phyloP scores from a whole-genome alignment of 371 early-diverging fungal species.

The Mucor saturninus region DNA sequence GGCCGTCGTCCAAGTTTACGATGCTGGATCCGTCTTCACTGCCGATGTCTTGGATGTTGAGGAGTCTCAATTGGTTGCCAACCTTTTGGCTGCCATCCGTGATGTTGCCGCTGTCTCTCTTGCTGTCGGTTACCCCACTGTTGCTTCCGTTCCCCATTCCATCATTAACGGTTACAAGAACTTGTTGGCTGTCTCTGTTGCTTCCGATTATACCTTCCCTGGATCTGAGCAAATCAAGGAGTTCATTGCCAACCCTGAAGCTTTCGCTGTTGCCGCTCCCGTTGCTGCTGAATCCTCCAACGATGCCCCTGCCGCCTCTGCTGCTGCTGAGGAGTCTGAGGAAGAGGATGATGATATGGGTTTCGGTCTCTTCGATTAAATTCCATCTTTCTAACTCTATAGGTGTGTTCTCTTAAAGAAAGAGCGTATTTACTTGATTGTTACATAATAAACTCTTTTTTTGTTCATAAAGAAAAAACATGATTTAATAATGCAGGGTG shows the following conservation, averaged over 20 bases:
- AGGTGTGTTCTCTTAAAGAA: background rate
- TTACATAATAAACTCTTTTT: background rate
- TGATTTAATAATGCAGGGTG: no score
- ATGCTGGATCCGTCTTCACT: slow-evolving; percentile 92
- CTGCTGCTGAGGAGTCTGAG: slow-evolving; percentile 74
- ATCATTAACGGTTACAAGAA: slow-evolving; percentile 97
- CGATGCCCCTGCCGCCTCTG: slow-evolving; percentile 62
- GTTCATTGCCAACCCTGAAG: slow-evolving; percentile 86
- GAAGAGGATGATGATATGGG: slow-evolving; percentile 75
- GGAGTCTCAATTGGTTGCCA: slow-evolving; percentile 81
- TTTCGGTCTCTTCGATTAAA: slow-evolving; percentile 86
- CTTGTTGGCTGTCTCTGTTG: slow-evolving; percentile 88
- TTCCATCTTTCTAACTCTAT: background rate
- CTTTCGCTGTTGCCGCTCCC: slow-evolving; percentile 77
- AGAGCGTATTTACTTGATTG: background rate
- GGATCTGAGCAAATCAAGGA: slow-evolving; percentile 93
- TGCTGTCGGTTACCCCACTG: slow-evolving; percentile 91
- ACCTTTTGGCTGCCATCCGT: slow-evolving; percentile 82
- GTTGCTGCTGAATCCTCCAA: slow-evolving; percentile 56
- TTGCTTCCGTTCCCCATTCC: slow-evolving; percentile 97
- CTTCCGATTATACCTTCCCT: slow-evolving; percentile 94
- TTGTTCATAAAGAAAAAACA: background rate
- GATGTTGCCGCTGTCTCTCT: slow-evolving; percentile 95
- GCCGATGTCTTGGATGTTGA: slow-evolving; percentile 94
- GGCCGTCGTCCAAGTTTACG: slow-evolving; percentile 93